Evolutionary conservation across 75 land plant species (phyloP).

Genomic region (Sequoiadendron giganteum): DNA sequence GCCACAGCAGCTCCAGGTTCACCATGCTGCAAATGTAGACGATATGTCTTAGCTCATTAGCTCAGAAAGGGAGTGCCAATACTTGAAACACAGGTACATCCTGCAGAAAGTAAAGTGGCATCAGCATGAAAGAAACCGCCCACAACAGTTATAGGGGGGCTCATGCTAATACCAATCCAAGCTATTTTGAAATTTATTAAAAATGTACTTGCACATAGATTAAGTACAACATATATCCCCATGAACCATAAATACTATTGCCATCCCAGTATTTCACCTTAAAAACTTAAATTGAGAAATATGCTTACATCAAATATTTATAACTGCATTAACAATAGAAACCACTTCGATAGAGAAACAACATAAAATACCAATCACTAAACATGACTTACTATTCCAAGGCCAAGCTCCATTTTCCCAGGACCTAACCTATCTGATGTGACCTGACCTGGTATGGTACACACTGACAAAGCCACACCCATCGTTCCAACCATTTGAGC

Average conservation of each 20-base stretch:
- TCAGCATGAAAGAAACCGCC: conserved; percentile 25
- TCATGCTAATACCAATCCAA: conserved; percentile 19
- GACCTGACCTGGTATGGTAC: conserved; percentile 90
- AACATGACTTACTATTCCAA: conserved; percentile 84
- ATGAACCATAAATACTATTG: background rate
- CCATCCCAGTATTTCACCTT: background rate
- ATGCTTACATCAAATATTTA: background rate
- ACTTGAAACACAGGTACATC: conserved; percentile 15
- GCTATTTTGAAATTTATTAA: background rate
- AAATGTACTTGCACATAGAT: background rate
- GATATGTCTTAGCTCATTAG: conserved; percentile 23
- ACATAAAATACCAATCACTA: background rate
- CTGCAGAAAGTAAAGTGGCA: conserved; percentile 23
- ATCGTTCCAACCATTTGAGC: conserved; percentile 91
- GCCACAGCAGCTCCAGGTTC: conserved; percentile 96
- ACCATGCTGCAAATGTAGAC: conserved; percentile 82
- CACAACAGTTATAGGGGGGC: conserved; percentile 17
- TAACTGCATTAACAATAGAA: background rate
- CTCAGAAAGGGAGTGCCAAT: conserved; percentile 15
- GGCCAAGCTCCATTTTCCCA: conserved; percentile 96
- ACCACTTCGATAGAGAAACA: background rate
- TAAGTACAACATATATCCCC: background rate
- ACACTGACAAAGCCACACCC: conserved; percentile 94
- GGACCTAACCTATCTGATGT: conserved; percentile 85
- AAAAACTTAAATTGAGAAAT: background rate